These are phyloP conservation scores for Termitomyces sp. DNA, from an alignment of 768 basidiomycete genomes.

Conservation along the genomic window DNA sequence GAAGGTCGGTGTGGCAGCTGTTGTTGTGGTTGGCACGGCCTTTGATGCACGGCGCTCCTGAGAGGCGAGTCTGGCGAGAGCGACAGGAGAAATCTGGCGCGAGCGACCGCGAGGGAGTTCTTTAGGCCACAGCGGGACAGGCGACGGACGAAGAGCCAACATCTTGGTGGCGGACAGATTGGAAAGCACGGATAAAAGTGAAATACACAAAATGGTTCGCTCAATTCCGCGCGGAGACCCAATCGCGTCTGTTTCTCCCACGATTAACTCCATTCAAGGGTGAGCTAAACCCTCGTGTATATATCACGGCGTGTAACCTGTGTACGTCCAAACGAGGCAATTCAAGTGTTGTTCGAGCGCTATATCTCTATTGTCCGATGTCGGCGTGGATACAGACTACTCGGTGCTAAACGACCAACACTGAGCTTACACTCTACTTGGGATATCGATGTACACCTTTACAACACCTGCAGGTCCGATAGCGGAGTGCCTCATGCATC, in stretches of 20 bases:
- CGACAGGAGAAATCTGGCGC: constrained; percentile 31
- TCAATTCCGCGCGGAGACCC: too few relatives aligned
- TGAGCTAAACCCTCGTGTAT: too few relatives aligned
- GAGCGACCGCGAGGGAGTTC: constrained; percentile 20
- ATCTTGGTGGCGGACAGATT: neutral
- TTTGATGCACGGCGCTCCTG: constrained; percentile 27
- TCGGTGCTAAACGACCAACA: neutral
- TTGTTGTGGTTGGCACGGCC: constrained; percentile 18
- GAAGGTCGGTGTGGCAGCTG: constrained; percentile 26
- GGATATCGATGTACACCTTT: neutral
- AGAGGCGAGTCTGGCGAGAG: constrained; percentile 36
- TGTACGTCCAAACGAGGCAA: neutral
- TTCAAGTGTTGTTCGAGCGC: neutral
- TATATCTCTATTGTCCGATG: neutral
- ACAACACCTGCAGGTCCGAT: neutral
- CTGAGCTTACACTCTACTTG: neutral
- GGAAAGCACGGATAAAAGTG: too few relatives aligned
- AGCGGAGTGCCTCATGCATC: neutral
- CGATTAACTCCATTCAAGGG: too few relatives aligned
- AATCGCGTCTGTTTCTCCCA: too few relatives aligned
- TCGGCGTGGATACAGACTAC: neutral
- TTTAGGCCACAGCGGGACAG: constrained; percentile 2
- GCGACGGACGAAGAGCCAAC: constrained; percentile 12
- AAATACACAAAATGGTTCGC: too few relatives aligned
- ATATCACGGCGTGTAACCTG: neutral